Base-by-base conservation (phyloP, 2,329 filamentous ascomycete species). In the Tolypocladium capitatum region DNA sequence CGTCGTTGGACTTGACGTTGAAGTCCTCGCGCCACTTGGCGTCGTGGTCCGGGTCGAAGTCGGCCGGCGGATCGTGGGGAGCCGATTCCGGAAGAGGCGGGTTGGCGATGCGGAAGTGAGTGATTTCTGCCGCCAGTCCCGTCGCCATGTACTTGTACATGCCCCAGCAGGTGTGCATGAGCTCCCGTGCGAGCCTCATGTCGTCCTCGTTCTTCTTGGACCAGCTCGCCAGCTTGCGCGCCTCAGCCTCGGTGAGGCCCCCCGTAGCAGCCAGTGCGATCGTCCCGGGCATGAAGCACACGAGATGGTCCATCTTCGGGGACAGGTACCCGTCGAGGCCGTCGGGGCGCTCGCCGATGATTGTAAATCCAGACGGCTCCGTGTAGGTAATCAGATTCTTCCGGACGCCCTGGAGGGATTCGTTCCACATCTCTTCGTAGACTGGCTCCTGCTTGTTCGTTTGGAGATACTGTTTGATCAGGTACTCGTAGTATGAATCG, bases 401-500 rank as follows among this genome's bases (percentile, higher is more conserved):
- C 58, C 91, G 88, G 48, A 97, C 82, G 45, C 91, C 92, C 16
- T 71, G 72, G 42, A 98, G 71, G 14, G 88, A 76, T 62, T 98
- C 85, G 35, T 91, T 76, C 90, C 94, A 98, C 81, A 98, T 86
- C 14, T 92, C 86, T 54, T 83, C 74, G 65, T 98, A 98, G 16
- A 97, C 69, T 0, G 81, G 74, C 63, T 98, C 91, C 59, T 90
- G 75, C 62, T 85, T 81, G 48, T 86, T 86, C 13, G 92, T 98
- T 66, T 98, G 92, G 20, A 96, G 74, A 62, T 94, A 97, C 64
- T 98, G 92, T 70, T 98, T 98, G 72, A 97, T 94, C 45, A 98
- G 79, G 64, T 98, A 98, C 68, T 98, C 88, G 68, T 98, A 98
- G 68, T 97, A 98, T 43, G 90, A 96, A 69, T 98, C 92, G 42